phyloP scores from a whole-genome alignment of 192 early-diverging fungal genomes.

The Coemansia sp. region DNA sequence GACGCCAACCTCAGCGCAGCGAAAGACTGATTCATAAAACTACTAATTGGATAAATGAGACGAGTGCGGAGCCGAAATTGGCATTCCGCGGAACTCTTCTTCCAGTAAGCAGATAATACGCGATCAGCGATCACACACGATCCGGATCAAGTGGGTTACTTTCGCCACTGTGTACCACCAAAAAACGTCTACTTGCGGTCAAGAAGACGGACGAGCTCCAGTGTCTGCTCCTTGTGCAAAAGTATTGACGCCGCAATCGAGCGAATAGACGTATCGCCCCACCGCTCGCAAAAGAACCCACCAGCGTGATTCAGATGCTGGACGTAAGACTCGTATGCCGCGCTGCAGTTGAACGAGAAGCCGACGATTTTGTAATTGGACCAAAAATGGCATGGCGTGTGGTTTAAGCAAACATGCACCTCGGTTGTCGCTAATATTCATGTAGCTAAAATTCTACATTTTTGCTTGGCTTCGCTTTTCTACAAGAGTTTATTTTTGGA shows the following conservation, averaged over 20 bases:
- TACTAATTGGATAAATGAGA: not conserved
- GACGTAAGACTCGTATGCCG: slow-evolving; percentile 66
- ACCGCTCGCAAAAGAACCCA: slow-evolving; percentile 85
- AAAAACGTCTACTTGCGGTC: slow-evolving; percentile 6
- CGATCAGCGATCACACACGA: not conserved
- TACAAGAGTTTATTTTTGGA: not conserved
- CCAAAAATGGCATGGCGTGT: slow-evolving; percentile 72
- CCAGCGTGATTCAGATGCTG: slow-evolving; percentile 68
- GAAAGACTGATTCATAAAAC: slow-evolving; percentile 36
- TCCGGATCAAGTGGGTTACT: not conserved
- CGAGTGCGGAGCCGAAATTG: not conserved
- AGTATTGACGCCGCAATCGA: slow-evolving; percentile 64
- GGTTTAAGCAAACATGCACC: too few relatives aligned
- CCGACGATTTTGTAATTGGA: slow-evolving; percentile 80
- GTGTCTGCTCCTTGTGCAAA: slow-evolving; percentile 54
- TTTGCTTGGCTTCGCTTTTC: not conserved
- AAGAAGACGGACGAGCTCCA: slow-evolving; percentile 29
- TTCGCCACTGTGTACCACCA: too few relatives aligned
- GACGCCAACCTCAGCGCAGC: slow-evolving; percentile 11
- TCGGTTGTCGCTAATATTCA: too few relatives aligned
- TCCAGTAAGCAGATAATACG: not conserved
- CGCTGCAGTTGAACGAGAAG: slow-evolving; percentile 65
- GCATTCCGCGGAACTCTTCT: not conserved
- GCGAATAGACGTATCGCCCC: slow-evolving; percentile 65
- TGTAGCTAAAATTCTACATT: too few relatives aligned